Base-by-base conservation (phyloP, 345 rosid species). In the Aquilaria sinensis region DNA sequence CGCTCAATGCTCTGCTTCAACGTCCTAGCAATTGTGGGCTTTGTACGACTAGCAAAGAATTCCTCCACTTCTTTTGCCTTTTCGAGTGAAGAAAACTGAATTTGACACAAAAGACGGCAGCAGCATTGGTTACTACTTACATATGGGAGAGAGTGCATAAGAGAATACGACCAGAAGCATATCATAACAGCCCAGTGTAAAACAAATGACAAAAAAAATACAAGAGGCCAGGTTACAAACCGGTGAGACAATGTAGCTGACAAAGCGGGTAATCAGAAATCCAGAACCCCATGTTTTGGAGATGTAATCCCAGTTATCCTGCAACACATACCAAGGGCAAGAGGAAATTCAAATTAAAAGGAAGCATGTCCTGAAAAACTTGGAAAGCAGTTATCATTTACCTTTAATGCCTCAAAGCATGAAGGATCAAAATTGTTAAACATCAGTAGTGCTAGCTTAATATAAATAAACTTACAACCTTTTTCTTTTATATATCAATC, bases 1-100 rank as follows among this genome's bases (percentile, higher is more conserved):
- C 78, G 69, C 58, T 94, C 97, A 16, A 88, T 65, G 82, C 97
- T 86, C 83, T 94, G 99, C 86, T 84, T 94, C 88, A 90, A 75
- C 47, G 97, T 94, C 74, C 99, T 85, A 3, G 84, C 79, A 52
- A 86, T 80, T 1, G 93, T 66, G 33, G 92, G 78, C 71, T 66
- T 82, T 0, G 79, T 31, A 6, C 93, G 81, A 62, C 69, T 77
- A 50, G 86, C 80, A 71, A 86, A 94, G 86, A 77, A 90, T 74
- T 94, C 93, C 73, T 85, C 95, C 43, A 84, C 79, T 78, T 94
- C 97, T 71, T 71, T 71, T 8, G 80, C 89, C 74, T 78, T 88
- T 77, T 94, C 96, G 66, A 75, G 57, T 31, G 99, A 94, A 53
- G 92, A 89, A 77, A 94, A 88, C 99, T 94, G 85, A 23, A 57